Percentiles rank a stretch among this genome's conserved stretches.
phyloP scores from a whole-genome alignment of 345 rosid species.

The Arabidopsis thaliana region DNA sequence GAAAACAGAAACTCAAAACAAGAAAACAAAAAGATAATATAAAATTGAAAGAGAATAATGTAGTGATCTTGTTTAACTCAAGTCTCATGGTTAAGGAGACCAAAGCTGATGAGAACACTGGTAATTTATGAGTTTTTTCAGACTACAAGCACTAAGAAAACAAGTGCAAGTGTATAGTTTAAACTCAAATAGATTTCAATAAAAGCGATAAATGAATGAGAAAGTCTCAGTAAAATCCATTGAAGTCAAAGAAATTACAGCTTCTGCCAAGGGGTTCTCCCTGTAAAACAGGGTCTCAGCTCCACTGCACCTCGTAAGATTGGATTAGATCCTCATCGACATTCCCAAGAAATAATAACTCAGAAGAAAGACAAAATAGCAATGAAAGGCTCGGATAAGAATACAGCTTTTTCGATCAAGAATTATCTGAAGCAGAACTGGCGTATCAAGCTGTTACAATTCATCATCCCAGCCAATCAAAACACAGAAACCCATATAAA shows the following conservation, averaged over 20 bases:
- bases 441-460: slow-evolving; percentile 64
- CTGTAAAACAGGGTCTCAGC: slow-evolving; percentile 43
- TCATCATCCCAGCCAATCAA: slow-evolving; percentile 49
- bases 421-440: slow-evolving; percentile 97
- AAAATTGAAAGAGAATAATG: too few species aligned
- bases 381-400: slow-evolving; percentile 53
- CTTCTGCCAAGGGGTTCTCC: slow-evolving; percentile 66
- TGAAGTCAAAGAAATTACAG: slow-evolving; percentile 48
- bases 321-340: slow-evolving; percentile 38
- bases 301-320: slow-evolving; percentile 35
- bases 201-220: background rate
- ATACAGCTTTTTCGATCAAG: slow-evolving; percentile 82
- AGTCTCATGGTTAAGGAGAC: too few species aligned
- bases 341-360: background rate
- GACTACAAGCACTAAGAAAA: slow-evolving; percentile 13
- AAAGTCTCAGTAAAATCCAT: slow-evolving; percentile 56
- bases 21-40: too few species aligned
- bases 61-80: too few species aligned
- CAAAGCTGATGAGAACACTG: too few species aligned
- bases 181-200: slow-evolving; percentile 22
- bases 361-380: background rate
- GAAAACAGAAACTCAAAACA: too few species aligned
- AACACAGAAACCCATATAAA: too few species aligned
- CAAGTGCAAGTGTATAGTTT: slow-evolving; percentile 41
- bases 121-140: too few species aligned